These are phyloP conservation scores for Leccinum fibrillosum DNA, from an alignment of 768 basidiomycete genomes.

Conservation along the genomic window DNA sequence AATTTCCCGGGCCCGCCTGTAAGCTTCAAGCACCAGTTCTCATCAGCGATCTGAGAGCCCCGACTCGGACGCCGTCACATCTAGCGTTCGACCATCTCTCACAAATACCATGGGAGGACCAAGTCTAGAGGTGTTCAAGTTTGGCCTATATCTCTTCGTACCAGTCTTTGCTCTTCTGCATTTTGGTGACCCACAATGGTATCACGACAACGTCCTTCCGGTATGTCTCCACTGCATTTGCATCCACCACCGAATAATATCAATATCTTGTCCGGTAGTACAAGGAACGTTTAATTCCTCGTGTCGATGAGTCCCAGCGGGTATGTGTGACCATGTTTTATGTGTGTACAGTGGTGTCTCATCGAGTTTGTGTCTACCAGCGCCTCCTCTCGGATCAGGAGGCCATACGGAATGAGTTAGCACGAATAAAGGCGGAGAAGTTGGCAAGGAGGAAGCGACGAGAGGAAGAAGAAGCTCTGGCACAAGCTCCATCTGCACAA, in stretches of 20 bases:
- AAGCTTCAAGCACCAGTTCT: too few relatives aligned
- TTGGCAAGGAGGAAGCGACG: conserved; percentile 42
- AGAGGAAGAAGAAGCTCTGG: conserved; percentile 35
- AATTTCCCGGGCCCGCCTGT: too few relatives aligned
- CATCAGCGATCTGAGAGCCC: too few relatives aligned
- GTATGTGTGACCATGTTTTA: conserved; percentile 31
- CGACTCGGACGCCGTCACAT: too few relatives aligned
- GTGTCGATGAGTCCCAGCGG: conserved; percentile 51
- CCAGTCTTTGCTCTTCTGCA: conserved; percentile 78
- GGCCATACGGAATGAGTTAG: conserved; percentile 61
- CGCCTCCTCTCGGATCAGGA: conserved; percentile 63
- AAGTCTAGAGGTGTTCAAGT: background rate
- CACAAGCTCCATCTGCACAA: conserved; percentile 13
- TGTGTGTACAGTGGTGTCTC: conserved; percentile 2
- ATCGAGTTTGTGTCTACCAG: conserved; percentile 31
- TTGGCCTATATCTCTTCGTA: conserved; percentile 70
- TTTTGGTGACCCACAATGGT: conserved; percentile 89
- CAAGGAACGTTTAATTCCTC: conserved; percentile 68
- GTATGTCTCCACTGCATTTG: conserved; percentile 37
- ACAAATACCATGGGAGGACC: background rate
- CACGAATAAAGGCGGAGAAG: conserved; percentile 65
- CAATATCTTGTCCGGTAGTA: conserved; percentile 45
- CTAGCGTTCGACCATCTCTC: background rate
- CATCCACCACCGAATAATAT: background rate
- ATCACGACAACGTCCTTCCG: conserved; percentile 69